Evolutionary conservation across 805 yeast species (phyloP).

Genomic region (Saccharomycopsis capsularis): DNA sequence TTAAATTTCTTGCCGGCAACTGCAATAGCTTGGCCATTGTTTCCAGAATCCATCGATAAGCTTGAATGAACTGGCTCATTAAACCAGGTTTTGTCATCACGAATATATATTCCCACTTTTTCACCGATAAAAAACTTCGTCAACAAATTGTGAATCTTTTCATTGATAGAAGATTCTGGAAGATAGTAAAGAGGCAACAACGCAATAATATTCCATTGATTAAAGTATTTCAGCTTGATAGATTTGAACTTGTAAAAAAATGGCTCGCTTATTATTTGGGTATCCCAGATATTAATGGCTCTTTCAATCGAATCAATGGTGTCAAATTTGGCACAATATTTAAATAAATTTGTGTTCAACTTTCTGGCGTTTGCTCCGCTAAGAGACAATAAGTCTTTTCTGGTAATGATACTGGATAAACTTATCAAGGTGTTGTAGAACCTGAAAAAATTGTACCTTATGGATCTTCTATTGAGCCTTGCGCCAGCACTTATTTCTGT

Average conservation of each 20-base stretch:
- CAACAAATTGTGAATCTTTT: constrained; percentile 41
- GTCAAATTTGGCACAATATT: constrained; percentile 51
- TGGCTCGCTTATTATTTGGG: constrained; percentile 49
- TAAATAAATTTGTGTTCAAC: constrained; percentile 62
- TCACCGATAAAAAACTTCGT: constrained; percentile 42
- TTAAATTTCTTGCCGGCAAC: constrained; percentile 48
- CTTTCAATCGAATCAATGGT: constrained; percentile 33
- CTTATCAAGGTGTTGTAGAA: constrained; percentile 54
- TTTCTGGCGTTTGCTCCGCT: constrained; percentile 38
- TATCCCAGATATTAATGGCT: constrained; percentile 43
- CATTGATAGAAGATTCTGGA: constrained; percentile 31
- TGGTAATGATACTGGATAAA: constrained; percentile 43
- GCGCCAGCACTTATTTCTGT: constrained; percentile 37
- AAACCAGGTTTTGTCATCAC: constrained; percentile 49
- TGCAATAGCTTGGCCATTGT: constrained; percentile 37
- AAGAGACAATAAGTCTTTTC: constrained; percentile 53
- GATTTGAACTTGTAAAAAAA: constrained; percentile 46
- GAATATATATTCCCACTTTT: constrained; percentile 38
- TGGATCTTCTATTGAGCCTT: constrained; percentile 33
- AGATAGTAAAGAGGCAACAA: constrained; percentile 46
- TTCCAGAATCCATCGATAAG: constrained; percentile 23
- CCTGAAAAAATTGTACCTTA: constrained; percentile 52
- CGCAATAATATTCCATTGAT: constrained; percentile 64
- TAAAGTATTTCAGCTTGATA: constrained; percentile 67
- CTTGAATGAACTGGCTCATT: constrained; percentile 22